These are phyloP conservation scores for Trichothecium sympodiale DNA, from an alignment of 2,329 filamentous ascomycete genomes.

Conservation along the genomic window DNA sequence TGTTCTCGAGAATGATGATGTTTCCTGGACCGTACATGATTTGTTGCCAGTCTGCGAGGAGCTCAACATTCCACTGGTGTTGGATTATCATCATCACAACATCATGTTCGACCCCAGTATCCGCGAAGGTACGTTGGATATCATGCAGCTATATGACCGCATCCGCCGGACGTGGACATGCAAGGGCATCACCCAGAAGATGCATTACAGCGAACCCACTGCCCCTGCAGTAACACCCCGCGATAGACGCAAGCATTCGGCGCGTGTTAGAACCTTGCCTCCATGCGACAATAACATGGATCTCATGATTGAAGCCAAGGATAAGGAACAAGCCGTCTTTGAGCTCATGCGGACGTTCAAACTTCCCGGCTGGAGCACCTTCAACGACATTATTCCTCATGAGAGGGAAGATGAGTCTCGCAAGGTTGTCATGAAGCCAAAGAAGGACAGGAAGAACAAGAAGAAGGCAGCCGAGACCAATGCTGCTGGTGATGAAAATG, in stretches of 20 bases:
- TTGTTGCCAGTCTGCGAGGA: constrained; percentile 84
- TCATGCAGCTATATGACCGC: constrained; percentile 60
- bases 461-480: constrained; percentile 9
- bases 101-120: constrained; percentile 71
- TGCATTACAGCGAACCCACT: constrained; percentile 83
- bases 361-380: constrained; percentile 64
- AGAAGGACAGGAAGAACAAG: constrained; percentile 27
- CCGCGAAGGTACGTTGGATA: constrained; percentile 76
- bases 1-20: constrained; percentile 90
- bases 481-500: constrained; percentile 16
- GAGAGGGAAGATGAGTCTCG: constrained; percentile 63
- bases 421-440: constrained; percentile 27
- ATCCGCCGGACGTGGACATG: constrained; percentile 76
- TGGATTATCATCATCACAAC: constrained; percentile 94
- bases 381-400: constrained; percentile 70
- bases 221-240: constrained; percentile 56
- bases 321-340: constrained; percentile 94
- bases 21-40: constrained; percentile 87
- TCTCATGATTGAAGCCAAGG: constrained; percentile 98
- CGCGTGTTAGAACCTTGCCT: constrained; percentile 67
- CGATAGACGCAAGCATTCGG: constrained; percentile 75
- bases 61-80: constrained; percentile 82
- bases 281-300: constrained; percentile 79
- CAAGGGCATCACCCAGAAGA: constrained; percentile 84
- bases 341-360: constrained; percentile 85